Conservation (phyloP, 2,329 filamentous ascomycete species). For the Colletotrichum acutatum region DNA sequence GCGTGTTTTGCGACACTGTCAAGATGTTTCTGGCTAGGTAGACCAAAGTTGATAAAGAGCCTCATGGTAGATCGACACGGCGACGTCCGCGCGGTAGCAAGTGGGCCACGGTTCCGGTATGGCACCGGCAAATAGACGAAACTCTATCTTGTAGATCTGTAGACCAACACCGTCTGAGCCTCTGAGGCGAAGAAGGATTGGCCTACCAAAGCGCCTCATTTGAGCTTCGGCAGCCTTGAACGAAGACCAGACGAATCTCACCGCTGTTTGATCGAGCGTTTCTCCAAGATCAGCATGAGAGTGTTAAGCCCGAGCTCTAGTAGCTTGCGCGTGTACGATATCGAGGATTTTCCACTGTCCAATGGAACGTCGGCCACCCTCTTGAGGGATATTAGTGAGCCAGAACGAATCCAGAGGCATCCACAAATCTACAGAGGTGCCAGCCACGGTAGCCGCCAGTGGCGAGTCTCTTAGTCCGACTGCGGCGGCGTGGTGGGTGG, state of each 20-base stretch:
- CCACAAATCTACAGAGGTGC: background rate
- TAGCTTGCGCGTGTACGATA: background rate
- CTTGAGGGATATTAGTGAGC: background rate
- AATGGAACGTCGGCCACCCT: background rate
- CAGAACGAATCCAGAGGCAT: conserved; percentile 5
- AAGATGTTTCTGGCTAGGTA: conserved; percentile 5
- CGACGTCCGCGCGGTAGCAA: conserved; percentile 16
- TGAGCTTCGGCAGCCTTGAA: background rate
- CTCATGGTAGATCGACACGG: conserved; percentile 20
- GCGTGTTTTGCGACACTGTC: background rate
- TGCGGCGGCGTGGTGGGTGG: background rate
- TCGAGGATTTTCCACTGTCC: background rate
- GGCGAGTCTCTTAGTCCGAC: conserved; percentile 2
- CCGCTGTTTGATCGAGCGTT: conserved; percentile 19
- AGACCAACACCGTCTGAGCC: background rate
- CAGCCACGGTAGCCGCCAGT: conserved; percentile 5
- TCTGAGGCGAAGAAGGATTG: background rate
- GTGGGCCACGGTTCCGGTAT: background rate
- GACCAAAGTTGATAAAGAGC: conserved; percentile 16
- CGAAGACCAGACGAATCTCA: conserved; percentile 19
- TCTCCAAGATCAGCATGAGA: conserved; percentile 3
- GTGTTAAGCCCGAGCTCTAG: conserved; percentile 1
- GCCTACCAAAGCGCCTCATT: background rate
- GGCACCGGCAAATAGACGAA: conserved; percentile 22
- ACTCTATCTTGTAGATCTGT: conserved; percentile 29